Evolutionary conservation across 306 rosid genomes (phyloP).

Genomic region (Medicago truncatula): DNA sequence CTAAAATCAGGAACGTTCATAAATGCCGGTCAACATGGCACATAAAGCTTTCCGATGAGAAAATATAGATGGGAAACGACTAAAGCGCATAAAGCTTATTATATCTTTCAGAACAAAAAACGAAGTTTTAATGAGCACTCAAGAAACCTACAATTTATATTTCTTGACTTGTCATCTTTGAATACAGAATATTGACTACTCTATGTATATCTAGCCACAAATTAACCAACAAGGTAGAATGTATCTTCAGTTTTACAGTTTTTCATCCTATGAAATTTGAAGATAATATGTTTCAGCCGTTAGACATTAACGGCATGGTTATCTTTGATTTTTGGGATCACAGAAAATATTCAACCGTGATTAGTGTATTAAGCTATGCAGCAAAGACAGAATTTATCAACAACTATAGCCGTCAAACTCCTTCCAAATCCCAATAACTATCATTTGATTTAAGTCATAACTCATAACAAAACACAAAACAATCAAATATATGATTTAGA

Average conservation of each 20-base stretch:
- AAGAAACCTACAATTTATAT: constrained; percentile 8
- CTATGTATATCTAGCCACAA: constrained; percentile 18
- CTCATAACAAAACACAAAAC: not conserved
- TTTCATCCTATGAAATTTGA: constrained; percentile 12
- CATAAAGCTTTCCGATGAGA: constrained; percentile 17
- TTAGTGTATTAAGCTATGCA: constrained; percentile 27
- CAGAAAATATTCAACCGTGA: constrained; percentile 28
- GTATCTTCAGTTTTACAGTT: constrained; percentile 18
- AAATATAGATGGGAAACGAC: constrained; percentile 13
- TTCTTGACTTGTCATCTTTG: not conserved
- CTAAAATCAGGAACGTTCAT: not conserved
- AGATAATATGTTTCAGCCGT: constrained; percentile 23
- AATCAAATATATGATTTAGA: not conserved
- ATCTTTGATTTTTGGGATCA: constrained; percentile 4
- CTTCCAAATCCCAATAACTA: constrained; percentile 15
- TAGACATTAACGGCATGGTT: constrained; percentile 17
- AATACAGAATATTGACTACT: constrained; percentile 21
- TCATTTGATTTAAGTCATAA: not conserved
- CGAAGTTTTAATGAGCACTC: constrained; percentile 1
- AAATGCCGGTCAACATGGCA: not conserved
- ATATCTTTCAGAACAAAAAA: not conserved
- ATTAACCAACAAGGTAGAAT: not conserved
- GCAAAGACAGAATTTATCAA: constrained; percentile 6
- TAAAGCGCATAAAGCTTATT: not conserved
- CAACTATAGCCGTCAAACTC: constrained; percentile 17